Evolutionary conservation across 75 land plant species (phyloP).

Genomic region (Cunninghamia lanceolata): DNA sequence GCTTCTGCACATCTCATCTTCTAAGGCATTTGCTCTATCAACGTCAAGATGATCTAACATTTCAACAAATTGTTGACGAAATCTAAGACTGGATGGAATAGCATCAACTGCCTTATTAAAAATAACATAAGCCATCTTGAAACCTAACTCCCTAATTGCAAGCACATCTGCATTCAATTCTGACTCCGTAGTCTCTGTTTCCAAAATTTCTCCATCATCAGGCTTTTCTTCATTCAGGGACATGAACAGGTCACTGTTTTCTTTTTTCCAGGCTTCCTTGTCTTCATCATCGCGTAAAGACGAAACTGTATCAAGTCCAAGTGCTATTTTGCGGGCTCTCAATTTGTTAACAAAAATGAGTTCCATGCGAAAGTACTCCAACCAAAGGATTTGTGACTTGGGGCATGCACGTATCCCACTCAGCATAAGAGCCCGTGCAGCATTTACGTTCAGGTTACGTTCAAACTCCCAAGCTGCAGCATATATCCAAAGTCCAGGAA

Average conservation of each 20-base stretch:
- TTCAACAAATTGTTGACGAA: slow-evolving; percentile 70
- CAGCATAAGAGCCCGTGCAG: slow-evolving; percentile 91
- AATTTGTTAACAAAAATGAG: slow-evolving; percentile 83
- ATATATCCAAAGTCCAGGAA: slow-evolving; percentile 96
- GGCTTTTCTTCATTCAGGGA: slow-evolving; percentile 29
- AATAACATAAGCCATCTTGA: slow-evolving; percentile 47
- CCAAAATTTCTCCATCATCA: slow-evolving; percentile 11
- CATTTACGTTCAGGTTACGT: slow-evolving; percentile 68
- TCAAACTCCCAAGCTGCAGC: slow-evolving; percentile 98
- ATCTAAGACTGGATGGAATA: slow-evolving; percentile 53
- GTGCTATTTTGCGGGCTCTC: slow-evolving; percentile 60
- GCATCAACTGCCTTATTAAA: slow-evolving; percentile 68
- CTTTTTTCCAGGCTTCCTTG: slow-evolving; percentile 35
- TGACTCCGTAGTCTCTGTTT: slow-evolving; percentile 16
- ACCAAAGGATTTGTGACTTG: slow-evolving; percentile 80
- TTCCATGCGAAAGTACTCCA: slow-evolving; percentile 98
- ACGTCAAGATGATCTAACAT: slow-evolving; percentile 55
- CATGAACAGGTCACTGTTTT: slow-evolving; percentile 49
- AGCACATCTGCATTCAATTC: slow-evolving; percentile 26
- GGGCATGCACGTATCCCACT: slow-evolving; percentile 83
- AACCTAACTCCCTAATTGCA: slow-evolving; percentile 42
- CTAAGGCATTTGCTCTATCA: slow-evolving; percentile 48
- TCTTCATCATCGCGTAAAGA: slow-evolving; percentile 26
- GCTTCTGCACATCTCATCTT: slow-evolving; percentile 53
- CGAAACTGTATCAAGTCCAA: slow-evolving; percentile 42